Evolutionary conservation across 768 basidiomycete genomes (phyloP).

Genomic region (Gloeopeniophorella convolvens): DNA sequence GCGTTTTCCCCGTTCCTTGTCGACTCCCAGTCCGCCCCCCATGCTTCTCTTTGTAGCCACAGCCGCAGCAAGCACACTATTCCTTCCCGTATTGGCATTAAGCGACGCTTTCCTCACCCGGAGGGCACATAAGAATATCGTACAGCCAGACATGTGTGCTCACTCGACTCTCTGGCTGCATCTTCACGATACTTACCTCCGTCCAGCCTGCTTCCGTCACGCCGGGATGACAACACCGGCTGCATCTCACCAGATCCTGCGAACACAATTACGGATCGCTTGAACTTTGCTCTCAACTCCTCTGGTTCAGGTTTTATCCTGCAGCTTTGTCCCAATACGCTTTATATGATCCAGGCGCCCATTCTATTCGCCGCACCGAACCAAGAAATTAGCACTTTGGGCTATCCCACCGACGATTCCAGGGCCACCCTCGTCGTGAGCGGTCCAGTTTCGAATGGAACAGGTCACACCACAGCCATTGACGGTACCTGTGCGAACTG

Average conservation of each 20-base stretch:
- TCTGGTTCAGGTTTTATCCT: conserved; percentile 63
- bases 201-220: neutral
- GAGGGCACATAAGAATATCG: neutral
- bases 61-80: neutral
- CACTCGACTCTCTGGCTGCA: neutral
- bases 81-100: neutral
- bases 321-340: conserved; percentile 52
- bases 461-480: conserved; percentile 68
- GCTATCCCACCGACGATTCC: conserved; percentile 61
- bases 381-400: conserved; percentile 78
- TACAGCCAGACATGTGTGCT: neutral
- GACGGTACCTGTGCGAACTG: conserved; percentile 59
- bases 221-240: conserved; percentile 1
- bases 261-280: conserved; percentile 54
- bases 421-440: conserved; percentile 66
- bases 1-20: too few relatives aligned
- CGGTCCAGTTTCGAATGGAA: conserved; percentile 55
- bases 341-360: conserved; percentile 60
- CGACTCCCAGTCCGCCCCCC: too few relatives aligned
- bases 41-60: neutral
- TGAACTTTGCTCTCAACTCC: conserved; percentile 58
- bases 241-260: conserved; percentile 46
- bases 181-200: neutral
- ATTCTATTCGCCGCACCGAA: conserved; percentile 58
- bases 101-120: neutral